phyloP scores from a whole-genome alignment of 1,139 yeast genomes.

The Pneumocystis murina region DNA sequence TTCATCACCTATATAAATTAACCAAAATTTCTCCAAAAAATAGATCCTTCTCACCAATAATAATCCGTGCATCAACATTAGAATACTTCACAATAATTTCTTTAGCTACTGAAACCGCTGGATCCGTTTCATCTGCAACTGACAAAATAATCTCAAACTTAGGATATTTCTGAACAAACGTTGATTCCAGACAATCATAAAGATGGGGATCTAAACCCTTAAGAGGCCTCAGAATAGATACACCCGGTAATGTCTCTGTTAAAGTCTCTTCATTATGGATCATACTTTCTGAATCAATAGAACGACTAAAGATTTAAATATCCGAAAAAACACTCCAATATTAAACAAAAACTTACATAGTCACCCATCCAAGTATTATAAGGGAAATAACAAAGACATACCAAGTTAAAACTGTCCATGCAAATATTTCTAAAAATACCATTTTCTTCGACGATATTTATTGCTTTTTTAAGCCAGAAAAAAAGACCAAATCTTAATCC shows the following conservation, averaged over 20 bases:
- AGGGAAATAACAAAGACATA: neutral
- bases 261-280: neutral
- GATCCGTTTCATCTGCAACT: slow-evolving; percentile 48
- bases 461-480: neutral
- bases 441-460: neutral
- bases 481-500: neutral
- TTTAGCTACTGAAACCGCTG: slow-evolving; percentile 46
- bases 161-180: slow-evolving; percentile 59
- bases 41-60: slow-evolving; percentile 30
- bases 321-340: neutral
- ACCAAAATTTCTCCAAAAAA: neutral
- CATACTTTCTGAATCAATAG: neutral
- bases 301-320: neutral
- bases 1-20: slow-evolving; percentile 20
- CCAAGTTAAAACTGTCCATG: neutral
- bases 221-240: slow-evolving; percentile 66
- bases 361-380: neutral
- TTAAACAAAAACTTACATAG: neutral
- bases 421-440: neutral
- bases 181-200: slow-evolving; percentile 49
- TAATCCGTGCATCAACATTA: slow-evolving; percentile 40
- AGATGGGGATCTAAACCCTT: slow-evolving; percentile 74
- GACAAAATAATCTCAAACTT: slow-evolving; percentile 62
- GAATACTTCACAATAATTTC: slow-evolving; percentile 41
- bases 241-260: slow-evolving; percentile 30